Base-by-base conservation (phyloP, 1,284 basidiomycete genomes). In the Mixia osmundae region DNA sequence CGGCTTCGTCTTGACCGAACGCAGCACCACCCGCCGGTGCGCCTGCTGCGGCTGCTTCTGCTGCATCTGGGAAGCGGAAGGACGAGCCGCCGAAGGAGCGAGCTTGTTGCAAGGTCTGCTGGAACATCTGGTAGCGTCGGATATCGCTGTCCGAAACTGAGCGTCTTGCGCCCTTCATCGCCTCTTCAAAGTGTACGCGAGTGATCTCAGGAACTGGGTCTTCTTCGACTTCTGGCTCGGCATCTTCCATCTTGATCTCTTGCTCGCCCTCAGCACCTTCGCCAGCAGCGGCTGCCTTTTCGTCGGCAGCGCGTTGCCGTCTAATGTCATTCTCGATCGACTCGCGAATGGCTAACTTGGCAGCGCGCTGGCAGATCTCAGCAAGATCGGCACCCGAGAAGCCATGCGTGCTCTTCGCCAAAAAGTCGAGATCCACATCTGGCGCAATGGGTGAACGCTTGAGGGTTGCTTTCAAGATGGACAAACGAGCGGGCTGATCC, bases 331-430 rank as follows among this genome's bases (percentile, higher is more conserved):
- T 61, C 54, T 95, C 87, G 52, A 99, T 99, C 45, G 73, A 78
- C 56, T 78, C 80, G 29, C 91, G 71, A 54, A 99, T 91, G 2
- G 83, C 83, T 33, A 95, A 66, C 64, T 99, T 99, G 43, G 85
- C 89, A 8, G 89, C 78, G 43, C 91, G 73, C 60, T 97, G 87
- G 56, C 89, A 97, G 52, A 97, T 91, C 59, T 97, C 91, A 10
- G 89, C 91, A 47, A 97, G 63, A 69, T 99, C 91, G 41, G 91
- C 91, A 72, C 91, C 91, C 52, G 89, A 95, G 72, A 80, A 99
- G 12, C 91, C 89, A 52, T 94, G 82, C 8, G 89, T 94, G 58
- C 67, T 72, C 70, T 79, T 94, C 43, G 89, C 69, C 36, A 99
- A 66, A 72, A 74, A 97, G 25, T 34, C 37, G 32, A 97, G 70